Conservation (phyloP, 179 eudicot genomes). For the Camellia oleifera region DNA sequence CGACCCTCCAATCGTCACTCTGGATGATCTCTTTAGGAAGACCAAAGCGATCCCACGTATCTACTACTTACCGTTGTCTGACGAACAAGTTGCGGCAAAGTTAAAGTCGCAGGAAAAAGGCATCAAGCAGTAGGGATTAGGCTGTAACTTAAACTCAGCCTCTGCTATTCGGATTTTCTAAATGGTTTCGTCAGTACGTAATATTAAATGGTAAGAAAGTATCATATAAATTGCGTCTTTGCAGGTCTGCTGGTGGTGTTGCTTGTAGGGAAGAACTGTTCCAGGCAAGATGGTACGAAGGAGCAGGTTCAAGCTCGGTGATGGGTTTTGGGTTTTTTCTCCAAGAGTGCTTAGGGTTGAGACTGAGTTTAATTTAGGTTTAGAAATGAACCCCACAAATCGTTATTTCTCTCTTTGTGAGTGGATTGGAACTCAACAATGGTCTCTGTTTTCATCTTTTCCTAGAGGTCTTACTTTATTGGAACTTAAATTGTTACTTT, state of each 20-base stretch:
- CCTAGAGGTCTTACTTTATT: not conserved
- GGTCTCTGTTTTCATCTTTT: slow-evolving; percentile 12
- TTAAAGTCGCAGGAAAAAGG: slow-evolving; percentile 41
- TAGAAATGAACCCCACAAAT: not conserved
- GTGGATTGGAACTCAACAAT: not conserved
- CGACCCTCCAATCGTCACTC: slow-evolving; percentile 73
- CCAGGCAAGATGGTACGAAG: slow-evolving; percentile 19
- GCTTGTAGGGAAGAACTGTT: slow-evolving; percentile 22
- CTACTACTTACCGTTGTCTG: slow-evolving; percentile 81
- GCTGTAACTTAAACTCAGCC: slow-evolving; percentile 19
- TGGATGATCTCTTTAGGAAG: slow-evolving; percentile 90
- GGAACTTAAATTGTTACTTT: not conserved
- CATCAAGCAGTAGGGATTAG: slow-evolving; percentile 40
- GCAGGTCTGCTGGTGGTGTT: slow-evolving; percentile 68
- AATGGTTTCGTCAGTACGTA: slow-evolving; percentile 31
- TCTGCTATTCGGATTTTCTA: slow-evolving; percentile 29
- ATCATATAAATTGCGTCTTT: slow-evolving; percentile 38
- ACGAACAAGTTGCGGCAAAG: slow-evolving; percentile 70
- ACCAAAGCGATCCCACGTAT: slow-evolving; percentile 87
- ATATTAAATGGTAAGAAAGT: slow-evolving; percentile 33
- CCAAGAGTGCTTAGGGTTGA: slow-evolving; percentile 3
- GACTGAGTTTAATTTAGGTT: slow-evolving; percentile 17
- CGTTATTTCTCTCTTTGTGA: not conserved
- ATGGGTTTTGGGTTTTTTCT: slow-evolving; percentile 7
- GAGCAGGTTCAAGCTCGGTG: slow-evolving; percentile 25